Evolutionary conservation across 1,284 basidiomycete species (phyloP), one percentile per base, ranked within the genome.

Genomic region (Lentinula novae-zelandiae): DNA sequence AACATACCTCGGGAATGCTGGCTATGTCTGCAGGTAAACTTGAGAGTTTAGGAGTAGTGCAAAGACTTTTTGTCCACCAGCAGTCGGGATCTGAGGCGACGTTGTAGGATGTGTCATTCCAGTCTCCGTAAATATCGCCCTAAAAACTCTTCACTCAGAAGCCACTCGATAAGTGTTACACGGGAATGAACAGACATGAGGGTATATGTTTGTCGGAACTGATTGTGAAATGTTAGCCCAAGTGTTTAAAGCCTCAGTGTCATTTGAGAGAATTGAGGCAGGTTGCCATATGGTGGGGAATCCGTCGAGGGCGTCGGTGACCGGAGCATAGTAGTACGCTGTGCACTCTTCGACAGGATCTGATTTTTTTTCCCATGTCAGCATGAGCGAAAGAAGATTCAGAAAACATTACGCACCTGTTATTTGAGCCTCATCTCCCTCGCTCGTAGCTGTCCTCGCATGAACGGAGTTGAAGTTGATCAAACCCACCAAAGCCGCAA

Each of bases 1-100:
- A 34, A 42, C 67, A 44, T 33, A 81, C 81, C 72, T 90, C 85
- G 7, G 89, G 87, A 66, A 87, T 84, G 20, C 70, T 73, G 34
- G 79, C 74, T 55, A 90, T 79, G 71, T 93, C 91, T 0, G 79
- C 57, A 0, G 74, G 70, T 2, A 84, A 56, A 1, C 75, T 74
- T 0, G 71, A 0, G 0, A 69, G 50, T 62, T 83, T 88, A 10
- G 82, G 79, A 15, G 78, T 83, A 0, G 78, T 83, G 73, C 89
- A 92, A 53, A 82, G 78, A 20, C 70, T 71, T 62, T 70, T 79
- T 0, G 86, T 83, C 84, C 84, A 86, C 51, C 49, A 54, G 20
- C 58, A 60, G 33, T 27, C 58, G 5, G 52, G 52, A 54, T 60
- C 51, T 12, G 27, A 12, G 22, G 42, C 52, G 9, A 40, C 27